phyloP scores from a whole-genome alignment of 768 basidiomycete genomes.

The Brasilioporus rufonigricans region DNA sequence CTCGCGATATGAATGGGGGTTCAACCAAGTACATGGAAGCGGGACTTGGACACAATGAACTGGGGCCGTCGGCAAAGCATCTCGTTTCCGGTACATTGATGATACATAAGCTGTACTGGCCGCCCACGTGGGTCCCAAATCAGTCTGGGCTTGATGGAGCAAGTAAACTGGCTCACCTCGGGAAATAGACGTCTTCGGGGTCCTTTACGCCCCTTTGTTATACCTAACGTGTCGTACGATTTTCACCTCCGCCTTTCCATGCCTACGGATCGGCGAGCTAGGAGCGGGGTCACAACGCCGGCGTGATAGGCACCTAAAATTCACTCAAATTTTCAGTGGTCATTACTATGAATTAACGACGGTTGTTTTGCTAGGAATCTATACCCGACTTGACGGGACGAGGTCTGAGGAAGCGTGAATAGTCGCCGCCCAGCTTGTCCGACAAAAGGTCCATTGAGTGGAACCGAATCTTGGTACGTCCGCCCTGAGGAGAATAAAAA shows the following conservation, averaged over 20 bases:
- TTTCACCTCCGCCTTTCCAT: conserved; percentile 11
- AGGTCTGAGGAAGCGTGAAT: conserved; percentile 24
- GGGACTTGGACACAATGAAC: conserved; percentile 18
- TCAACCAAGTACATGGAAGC: conserved; percentile 26
- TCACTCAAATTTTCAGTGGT: conserved; percentile 4
- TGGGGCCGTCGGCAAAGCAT: conserved; percentile 21
- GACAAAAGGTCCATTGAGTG: conserved; percentile 7
- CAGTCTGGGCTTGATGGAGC: not conserved
- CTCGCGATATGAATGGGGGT: conserved; percentile 20
- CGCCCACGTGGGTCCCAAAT: conserved; percentile 19
- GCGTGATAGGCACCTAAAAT: conserved; percentile 21
- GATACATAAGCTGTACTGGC: conserved; percentile 9
- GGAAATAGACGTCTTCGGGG: conserved; percentile 20
- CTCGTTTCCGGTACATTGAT: conserved; percentile 18
- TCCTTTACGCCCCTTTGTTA: conserved; percentile 12
- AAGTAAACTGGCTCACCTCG: conserved; percentile 24
- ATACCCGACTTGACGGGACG: not conserved
- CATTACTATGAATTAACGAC: conserved; percentile 1
- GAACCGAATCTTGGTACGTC: not conserved
- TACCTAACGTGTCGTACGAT: not conserved
- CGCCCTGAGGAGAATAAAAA: conserved; percentile 13
- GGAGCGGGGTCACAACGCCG: conserved; percentile 11
- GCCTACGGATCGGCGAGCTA: conserved; percentile 19
- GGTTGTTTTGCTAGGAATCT: conserved; percentile 13
- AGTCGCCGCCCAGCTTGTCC: conserved; percentile 16